Evolutionary conservation across 345 rosid genomes (phyloP).

Genomic region (Hirschfeldia incana): DNA sequence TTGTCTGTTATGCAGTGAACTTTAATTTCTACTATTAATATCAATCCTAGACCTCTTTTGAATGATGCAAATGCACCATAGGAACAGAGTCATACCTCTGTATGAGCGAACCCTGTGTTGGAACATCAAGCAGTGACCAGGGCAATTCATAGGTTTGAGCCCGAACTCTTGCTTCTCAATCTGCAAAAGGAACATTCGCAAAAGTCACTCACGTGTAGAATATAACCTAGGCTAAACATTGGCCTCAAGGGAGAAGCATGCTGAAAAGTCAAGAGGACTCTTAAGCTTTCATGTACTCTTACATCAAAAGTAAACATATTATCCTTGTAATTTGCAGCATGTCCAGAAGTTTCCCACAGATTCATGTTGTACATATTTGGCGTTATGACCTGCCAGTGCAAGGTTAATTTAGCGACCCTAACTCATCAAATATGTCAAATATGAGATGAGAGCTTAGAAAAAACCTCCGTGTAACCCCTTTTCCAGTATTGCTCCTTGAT

Average conservation of each 20-base stretch:
- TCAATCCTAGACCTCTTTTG: constrained; percentile 3
- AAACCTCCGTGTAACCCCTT: constrained; percentile 95
- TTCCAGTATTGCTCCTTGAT: constrained; percentile 71
- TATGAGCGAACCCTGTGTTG: constrained; percentile 88
- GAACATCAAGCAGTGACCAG: constrained; percentile 98
- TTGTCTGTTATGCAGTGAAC: constrained; percentile 2
- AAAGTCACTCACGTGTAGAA: constrained; percentile 2
- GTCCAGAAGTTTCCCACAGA: constrained; percentile 99
- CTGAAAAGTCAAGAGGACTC: constrained; percentile 10
- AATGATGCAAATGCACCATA: not conserved
- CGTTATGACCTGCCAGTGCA: constrained; percentile 70
- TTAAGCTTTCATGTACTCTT: constrained; percentile 32
- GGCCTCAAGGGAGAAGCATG: constrained; percentile 7
- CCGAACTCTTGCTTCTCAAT: constrained; percentile 97
- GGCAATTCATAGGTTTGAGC: constrained; percentile 98
- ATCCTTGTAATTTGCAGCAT: constrained; percentile 95
- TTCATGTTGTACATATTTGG: constrained; percentile 96
- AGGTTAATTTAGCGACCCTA: constrained; percentile 19
- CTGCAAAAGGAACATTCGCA: constrained; percentile 42
- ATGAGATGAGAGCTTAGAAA: not conserved
- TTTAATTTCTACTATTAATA: not conserved
- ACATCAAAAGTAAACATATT: constrained; percentile 97
- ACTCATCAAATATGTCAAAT: constrained; percentile 11
- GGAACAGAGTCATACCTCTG: constrained; percentile 53
- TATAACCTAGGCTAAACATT: constrained; percentile 4